Base-by-base conservation (phyloP, 345 rosid species). In the Noccaea bulbosa region DNA sequence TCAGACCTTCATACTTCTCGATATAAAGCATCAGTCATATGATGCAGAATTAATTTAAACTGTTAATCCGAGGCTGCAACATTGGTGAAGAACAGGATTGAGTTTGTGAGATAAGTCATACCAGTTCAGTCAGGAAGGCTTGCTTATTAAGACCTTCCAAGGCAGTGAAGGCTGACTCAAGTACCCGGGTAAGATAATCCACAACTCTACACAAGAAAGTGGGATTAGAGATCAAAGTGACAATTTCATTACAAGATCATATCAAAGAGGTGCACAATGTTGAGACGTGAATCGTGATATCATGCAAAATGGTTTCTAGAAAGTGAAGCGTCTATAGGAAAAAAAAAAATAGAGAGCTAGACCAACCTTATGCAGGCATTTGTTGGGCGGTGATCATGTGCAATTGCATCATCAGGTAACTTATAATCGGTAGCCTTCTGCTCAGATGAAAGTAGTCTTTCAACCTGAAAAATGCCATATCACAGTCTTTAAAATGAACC, bases 91-190 rank as follows among this genome's bases (percentile, higher is more conserved):
- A 33, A 68, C 37, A 69, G 40, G 38, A 34, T 34, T 55, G 53
- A 43, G 54, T 55, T 32, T 45, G 9, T 20, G 22, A 20, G 52
- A 59, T 35, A 41, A 44, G 64, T 45, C 77, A 46, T 89, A 92
- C 98, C 97, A 95, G 76, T 83, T 94, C 98, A 37, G 96, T 83
- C 67, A 94, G 83, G 86, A 94, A 94, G 20, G 97, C 97, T 85
- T 89, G 99, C 79, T 94, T 94, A 85, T 91, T 94, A 78, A 88
- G 96, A 77, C 98, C 97, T 74, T 94, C 99, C 46, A 92, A 80
- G 43, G 93, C 96, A 53, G 97, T 94, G 82, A 92, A 94, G 64
- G 99, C 92, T 58, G 96, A 80, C 80, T 94, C 97, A 64, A 94
- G 96, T 77, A 92, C 96, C 51, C 98, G 97, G 61, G 98, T 86